Evolutionary conservation across 148 eudicot species (phyloP).

Genomic region (Nepenthes mirabilis): DNA sequence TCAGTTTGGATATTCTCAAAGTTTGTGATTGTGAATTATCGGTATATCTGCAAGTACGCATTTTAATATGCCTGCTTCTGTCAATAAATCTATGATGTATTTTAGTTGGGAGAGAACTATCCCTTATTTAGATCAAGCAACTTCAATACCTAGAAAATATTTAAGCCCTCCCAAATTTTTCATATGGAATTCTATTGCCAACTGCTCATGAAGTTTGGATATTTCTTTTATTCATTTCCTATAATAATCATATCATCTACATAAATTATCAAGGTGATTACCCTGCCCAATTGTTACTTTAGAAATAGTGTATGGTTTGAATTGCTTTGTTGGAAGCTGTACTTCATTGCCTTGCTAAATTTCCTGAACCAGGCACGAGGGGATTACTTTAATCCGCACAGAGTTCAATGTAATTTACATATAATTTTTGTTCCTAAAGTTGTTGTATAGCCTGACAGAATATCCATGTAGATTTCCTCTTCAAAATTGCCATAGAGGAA

Average conservation of each 20-base stretch:
- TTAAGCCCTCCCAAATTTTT: neutral
- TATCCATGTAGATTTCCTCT: no score
- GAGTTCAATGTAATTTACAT: neutral
- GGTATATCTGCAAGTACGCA: neutral
- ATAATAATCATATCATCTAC: neutral
- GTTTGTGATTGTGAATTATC: no score
- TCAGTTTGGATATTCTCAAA: no score
- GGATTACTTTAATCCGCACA: neutral
- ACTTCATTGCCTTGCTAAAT: neutral
- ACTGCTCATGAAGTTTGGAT: neutral
- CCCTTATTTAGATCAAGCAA: neutral
- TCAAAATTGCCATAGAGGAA: no score
- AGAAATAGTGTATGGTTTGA: no score
- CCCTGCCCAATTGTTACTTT: neutral
- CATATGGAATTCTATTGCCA: neutral
- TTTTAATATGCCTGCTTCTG: neutral
- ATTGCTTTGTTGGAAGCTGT: no score
- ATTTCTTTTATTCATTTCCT: constrained; percentile 1
- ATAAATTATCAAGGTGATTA: neutral
- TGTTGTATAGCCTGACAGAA: no score
- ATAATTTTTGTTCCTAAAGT: neutral
- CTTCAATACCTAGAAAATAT: neutral
- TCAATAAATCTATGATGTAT: neutral
- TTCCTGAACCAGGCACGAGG: neutral
- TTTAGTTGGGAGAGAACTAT: neutral